phyloP scores from a whole-genome alignment of 176 grass and related monocot species.

The Melocanna baccifera region DNA sequence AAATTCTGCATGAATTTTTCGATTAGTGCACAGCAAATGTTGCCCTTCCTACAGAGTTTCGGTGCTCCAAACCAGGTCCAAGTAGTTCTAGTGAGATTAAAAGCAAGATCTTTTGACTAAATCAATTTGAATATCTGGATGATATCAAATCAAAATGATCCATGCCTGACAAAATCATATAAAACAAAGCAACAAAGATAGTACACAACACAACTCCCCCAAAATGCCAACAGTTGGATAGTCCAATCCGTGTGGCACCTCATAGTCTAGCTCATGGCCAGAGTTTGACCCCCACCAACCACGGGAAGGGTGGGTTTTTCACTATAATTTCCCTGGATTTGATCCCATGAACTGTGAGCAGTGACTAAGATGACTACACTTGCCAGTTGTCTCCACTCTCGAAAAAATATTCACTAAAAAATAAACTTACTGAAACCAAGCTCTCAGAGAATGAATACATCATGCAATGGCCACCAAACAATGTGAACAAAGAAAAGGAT shows the following conservation, averaged over 20 bases:
- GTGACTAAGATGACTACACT: background rate
- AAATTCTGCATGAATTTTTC: background rate
- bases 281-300: background rate
- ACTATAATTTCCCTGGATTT: background rate
- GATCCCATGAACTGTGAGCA: background rate
- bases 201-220: background rate
- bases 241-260: background rate
- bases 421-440: conserved; percentile 7
- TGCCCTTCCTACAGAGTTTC: background rate
- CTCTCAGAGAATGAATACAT: background rate
- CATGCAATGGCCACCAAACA: background rate
- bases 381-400: background rate
- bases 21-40: background rate
- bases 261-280: background rate
- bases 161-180: background rate
- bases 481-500: background rate
- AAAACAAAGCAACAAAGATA: background rate
- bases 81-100: background rate
- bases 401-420: background rate
- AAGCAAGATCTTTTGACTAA: background rate
- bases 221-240: background rate
- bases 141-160: background rate
- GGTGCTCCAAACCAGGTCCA: background rate
- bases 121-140: background rate
- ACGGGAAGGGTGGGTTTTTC: background rate